phyloP scores from a whole-genome alignment of 2,329 filamentous ascomycete species.

The Geosmithia putterillii region DNA sequence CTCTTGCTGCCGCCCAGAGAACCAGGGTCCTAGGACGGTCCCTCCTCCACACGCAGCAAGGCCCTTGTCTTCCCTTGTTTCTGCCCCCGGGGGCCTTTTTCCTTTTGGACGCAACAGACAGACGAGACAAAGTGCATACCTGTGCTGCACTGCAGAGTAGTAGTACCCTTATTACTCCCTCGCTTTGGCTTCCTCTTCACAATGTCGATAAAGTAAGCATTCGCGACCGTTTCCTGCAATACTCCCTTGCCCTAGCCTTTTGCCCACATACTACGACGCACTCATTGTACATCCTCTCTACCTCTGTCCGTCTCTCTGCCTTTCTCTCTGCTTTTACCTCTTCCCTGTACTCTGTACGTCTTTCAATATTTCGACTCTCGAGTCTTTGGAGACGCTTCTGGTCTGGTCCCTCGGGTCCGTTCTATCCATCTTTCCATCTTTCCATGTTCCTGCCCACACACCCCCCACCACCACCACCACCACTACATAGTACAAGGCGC shows the following conservation, averaged over 20 bases:
- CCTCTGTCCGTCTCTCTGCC: background rate
- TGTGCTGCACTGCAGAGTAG: background rate
- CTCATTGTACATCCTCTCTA: background rate
- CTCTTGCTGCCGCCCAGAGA: no score
- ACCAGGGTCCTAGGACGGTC: no score
- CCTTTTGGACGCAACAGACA: no score
- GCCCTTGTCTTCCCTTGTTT: no score
- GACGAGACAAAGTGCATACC: no score
- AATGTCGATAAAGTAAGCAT: slow-evolving; percentile 45
- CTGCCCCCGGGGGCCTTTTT: no score
- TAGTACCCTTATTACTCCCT: background rate
- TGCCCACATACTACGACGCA: background rate
- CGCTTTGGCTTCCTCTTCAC: slow-evolving; percentile 9
- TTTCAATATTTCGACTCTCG: no score
- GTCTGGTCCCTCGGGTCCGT: background rate
- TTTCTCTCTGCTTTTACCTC: background rate
- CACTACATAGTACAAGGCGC: no score
- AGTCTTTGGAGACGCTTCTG: no score
- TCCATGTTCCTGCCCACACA: background rate
- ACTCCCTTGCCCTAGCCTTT: background rate
- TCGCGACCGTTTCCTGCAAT: slow-evolving; percentile 1
- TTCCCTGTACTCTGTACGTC: background rate
- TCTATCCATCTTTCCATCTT: background rate
- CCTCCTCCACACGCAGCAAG: no score
- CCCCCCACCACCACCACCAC: background rate